phyloP scores from a whole-genome alignment of 163 green algal species.

The Volvox carteri region DNA sequence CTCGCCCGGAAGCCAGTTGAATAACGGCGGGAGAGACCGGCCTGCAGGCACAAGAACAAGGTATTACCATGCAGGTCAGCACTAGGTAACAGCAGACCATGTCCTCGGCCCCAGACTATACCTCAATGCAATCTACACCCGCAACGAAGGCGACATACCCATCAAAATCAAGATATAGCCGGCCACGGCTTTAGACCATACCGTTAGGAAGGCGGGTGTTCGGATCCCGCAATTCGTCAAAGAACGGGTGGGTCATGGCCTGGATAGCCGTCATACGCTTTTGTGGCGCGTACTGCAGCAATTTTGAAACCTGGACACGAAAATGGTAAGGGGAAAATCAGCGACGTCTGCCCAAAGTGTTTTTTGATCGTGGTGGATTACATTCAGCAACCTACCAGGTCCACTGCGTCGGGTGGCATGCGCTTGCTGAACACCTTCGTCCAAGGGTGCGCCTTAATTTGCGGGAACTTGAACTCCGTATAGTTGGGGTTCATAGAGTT shows the following conservation, averaged over 20 bases:
- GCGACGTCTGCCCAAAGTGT: too few species aligned
- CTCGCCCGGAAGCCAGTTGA: slow-evolving; percentile 94
- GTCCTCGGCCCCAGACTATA: too few species aligned
- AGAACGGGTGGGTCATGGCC: slow-evolving; percentile 95
- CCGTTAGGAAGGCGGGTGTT: slow-evolving; percentile 88
- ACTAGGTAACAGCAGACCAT: too few species aligned
- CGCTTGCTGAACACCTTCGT: slow-evolving; percentile 96
- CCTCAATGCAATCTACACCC: too few species aligned
- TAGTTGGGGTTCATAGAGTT: slow-evolving; percentile 99
- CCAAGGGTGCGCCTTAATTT: slow-evolving; percentile 98
- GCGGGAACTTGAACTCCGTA: slow-evolving; percentile 99
- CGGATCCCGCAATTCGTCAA: slow-evolving; percentile 95
- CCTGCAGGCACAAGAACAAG: slow-evolving; percentile 62
- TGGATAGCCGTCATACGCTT: slow-evolving; percentile 80
- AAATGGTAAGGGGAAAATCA: not conserved
- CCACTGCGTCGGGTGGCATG: slow-evolving; percentile 93
- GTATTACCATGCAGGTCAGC: too few species aligned
- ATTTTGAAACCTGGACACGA: slow-evolving; percentile 81
- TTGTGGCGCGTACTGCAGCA: slow-evolving; percentile 95
- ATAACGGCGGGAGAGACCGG: slow-evolving; percentile 88
- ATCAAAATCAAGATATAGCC: too few species aligned
- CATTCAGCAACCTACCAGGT: slow-evolving; percentile 91
- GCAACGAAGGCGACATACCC: too few species aligned
- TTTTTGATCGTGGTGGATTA: too few species aligned
- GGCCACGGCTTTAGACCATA: too few species aligned